These are phyloP conservation scores for Alternaria infectoria DNA, from an alignment of 2,329 filamentous ascomycete genomes.

Conservation along the genomic window DNA sequence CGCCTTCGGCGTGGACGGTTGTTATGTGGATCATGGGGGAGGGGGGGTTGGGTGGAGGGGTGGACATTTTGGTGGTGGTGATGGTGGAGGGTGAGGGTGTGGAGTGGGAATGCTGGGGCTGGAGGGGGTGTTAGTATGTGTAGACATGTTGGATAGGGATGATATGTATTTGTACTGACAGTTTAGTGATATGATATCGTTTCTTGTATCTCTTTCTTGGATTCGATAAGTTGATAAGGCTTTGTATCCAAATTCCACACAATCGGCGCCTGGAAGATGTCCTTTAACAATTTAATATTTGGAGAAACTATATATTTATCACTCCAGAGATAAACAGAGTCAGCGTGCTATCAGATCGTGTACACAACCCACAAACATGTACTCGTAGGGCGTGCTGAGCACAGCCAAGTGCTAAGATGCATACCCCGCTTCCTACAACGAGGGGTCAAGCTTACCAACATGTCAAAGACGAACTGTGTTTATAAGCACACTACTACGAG, in stretches of 20 bases:
- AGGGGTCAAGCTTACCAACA: neutral
- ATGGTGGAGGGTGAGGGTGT: neutral
- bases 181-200: neutral
- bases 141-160: neutral
- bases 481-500: neutral
- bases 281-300: neutral
- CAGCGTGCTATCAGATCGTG: neutral
- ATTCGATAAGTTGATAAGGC: neutral
- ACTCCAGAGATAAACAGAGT: neutral
- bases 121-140: neutral
- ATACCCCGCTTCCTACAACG: neutral
- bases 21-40: slow-evolving; percentile 2
- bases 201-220: neutral
- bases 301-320: neutral
- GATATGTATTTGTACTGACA: neutral
- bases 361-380: neutral
- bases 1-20: slow-evolving; percentile 49
- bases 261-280: neutral
- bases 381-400: neutral
- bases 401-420: neutral
- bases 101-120: neutral
- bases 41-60: neutral
- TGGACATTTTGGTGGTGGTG: neutral
- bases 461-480: neutral
- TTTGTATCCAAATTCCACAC: neutral